Evolutionary conservation across 306 rosid species (phyloP).

Genomic region (Dryas drummondii): DNA sequence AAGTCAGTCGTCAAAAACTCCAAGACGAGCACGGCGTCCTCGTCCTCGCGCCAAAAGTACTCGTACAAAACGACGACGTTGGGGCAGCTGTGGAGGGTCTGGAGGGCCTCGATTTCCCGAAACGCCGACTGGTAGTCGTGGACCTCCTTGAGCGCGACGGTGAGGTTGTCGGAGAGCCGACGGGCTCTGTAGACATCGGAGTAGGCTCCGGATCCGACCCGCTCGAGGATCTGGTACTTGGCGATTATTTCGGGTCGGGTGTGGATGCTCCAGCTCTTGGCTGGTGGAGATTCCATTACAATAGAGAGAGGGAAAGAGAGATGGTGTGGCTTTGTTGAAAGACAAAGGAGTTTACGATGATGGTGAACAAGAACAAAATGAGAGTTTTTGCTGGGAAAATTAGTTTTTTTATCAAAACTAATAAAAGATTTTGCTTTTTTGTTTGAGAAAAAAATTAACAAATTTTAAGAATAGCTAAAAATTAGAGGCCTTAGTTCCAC

Average conservation of each 20-base stretch:
- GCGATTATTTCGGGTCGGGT: constrained; percentile 68
- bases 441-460: too few relatives aligned
- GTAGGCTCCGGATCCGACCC: constrained; percentile 83
- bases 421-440: too few relatives aligned
- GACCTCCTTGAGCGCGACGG: constrained; percentile 87
- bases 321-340: not conserved
- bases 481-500: too few relatives aligned
- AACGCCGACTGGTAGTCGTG: constrained; percentile 80
- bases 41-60: constrained; percentile 89
- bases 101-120: constrained; percentile 81
- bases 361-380: too few relatives aligned
- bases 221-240: constrained; percentile 64
- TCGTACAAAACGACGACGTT: constrained; percentile 75
- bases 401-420: too few relatives aligned
- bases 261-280: constrained; percentile 86
- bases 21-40: constrained; percentile 85
- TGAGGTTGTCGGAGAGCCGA: constrained; percentile 56
- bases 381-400: too few relatives aligned
- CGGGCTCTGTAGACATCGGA: constrained; percentile 82
- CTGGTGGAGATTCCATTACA: constrained; percentile 49
- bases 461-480: too few relatives aligned
- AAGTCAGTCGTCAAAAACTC: constrained; percentile 66
- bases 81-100: constrained; percentile 48
- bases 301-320: not conserved
- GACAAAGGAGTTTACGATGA: too few relatives aligned